Evolutionary conservation across 2,329 filamentous ascomycete species (phyloP), one percentile per base, ranked within the genome.

Genomic region (Coccinonectria pachysandricola): DNA sequence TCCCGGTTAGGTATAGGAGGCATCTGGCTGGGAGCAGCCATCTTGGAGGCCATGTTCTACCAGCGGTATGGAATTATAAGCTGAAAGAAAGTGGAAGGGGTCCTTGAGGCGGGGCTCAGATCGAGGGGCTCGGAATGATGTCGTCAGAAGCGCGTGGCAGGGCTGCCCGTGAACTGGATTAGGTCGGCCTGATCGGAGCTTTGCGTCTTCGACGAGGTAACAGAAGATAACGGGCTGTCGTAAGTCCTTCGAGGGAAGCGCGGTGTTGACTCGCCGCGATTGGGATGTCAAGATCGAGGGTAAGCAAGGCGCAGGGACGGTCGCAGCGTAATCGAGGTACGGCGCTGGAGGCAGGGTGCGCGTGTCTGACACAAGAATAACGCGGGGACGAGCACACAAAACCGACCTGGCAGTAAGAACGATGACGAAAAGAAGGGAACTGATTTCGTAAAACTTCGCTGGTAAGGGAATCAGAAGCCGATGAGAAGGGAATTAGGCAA

Each of bases 1-100:
- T 79, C 74, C 39, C 67, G 59, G 47, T 73, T 73, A 9, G 72
- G 72, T 25, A 67, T 59, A 39, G 66, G 62, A 34, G 70, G 69
- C 68, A 75, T 73, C 42, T 54, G 54, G 25, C 43, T 52, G 28
- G 50, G 30, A 28, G 42, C 38, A 39, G 45, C 50, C 46, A 52
- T 56, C 35, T 47, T 53, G 24, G 54, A 35, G 23, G 52, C 43
- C 54, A 58, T 57, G 20, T 21, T 42, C 35, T 29, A 36, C 35
- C 36, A 26, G 17, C 24, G 29, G 30, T 10, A 26, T 26, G 33
- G 37, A 34, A 30, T 29, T 26, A 17, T 12, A 13, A 21, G 30
- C 23, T 34, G 30, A 31, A 34, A 26, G 26, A 40, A 30, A 43
- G 21, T 25, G 35, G 34, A 34, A 7, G 17, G 17, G 29, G 27